Evolutionary conservation across 2,329 filamentous ascomycete genomes (phyloP).

Genomic region (Penicillium janthinellum): DNA sequence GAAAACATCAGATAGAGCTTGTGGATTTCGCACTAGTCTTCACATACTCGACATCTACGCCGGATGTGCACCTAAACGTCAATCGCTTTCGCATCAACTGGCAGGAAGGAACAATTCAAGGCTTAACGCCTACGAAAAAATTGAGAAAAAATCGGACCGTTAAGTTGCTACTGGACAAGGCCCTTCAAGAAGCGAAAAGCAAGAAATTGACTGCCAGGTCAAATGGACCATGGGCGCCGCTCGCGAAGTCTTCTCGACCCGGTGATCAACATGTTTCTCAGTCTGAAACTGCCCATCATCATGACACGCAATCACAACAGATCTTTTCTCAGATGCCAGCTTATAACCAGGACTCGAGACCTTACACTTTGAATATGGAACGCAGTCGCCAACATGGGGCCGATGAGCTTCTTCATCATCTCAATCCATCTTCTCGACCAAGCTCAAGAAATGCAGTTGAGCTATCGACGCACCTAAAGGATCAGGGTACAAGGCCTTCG

Average conservation of each 20-base stretch:
- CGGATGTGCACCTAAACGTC: slow-evolving; percentile 30
- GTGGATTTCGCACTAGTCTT: slow-evolving; percentile 40
- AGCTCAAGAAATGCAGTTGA: not conserved
- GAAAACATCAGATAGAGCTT: slow-evolving; percentile 35
- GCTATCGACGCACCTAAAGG: not conserved
- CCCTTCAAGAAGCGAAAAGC: slow-evolving; percentile 14
- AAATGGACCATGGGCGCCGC: not conserved
- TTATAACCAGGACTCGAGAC: not conserved
- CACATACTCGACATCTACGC: slow-evolving; percentile 25
- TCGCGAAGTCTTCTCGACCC: slow-evolving; percentile 9
- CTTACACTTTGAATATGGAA: not conserved
- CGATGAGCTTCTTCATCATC: slow-evolving; percentile 15
- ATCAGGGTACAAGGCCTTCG: not conserved
- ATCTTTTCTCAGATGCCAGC: slow-evolving; percentile 17
- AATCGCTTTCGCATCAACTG: slow-evolving; percentile 29
- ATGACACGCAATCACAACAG: slow-evolving; percentile 9
- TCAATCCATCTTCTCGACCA: slow-evolving; percentile 1
- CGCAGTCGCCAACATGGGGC: not conserved
- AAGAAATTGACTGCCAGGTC: not conserved
- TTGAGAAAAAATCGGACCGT: slow-evolving; percentile 23
- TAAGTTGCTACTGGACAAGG: slow-evolving; percentile 20
- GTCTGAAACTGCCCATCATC: not conserved
- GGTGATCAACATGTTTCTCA: slow-evolving; percentile 20
- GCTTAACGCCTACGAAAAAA: slow-evolving; percentile 19
- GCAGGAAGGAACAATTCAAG: slow-evolving; percentile 17